Base-by-base conservation (phyloP, 2,329 filamentous ascomycete species). In the Rachicladosporium sp. region DNA sequence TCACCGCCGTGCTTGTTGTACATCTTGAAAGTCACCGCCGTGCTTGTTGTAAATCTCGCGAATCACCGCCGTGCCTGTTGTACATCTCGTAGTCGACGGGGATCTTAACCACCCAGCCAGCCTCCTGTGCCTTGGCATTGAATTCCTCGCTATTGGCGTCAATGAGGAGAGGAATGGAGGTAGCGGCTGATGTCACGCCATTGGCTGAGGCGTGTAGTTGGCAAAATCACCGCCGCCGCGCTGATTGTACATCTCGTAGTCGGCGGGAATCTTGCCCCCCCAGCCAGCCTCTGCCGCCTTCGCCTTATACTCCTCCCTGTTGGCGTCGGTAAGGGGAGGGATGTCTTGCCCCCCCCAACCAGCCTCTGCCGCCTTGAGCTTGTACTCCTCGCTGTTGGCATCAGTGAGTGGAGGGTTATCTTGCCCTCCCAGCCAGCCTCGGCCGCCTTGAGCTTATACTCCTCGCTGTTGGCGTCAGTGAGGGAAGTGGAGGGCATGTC, bases 1-100 rank as follows among this genome's bases (percentile, higher is more conserved):
- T 36, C 40, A 36, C 49, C 44, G 27, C 45, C 33, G 30, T 42
- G 10, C 7, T 36, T n/a, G n/a, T n/a, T n/a, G n/a, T n/a, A n/a
- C n/a, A n/a, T n/a, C n/a, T n/a, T n/a, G n/a, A n/a, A n/a, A n/a
- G n/a, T n/a, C n/a, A n/a, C n/a, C n/a, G n/a, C n/a, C n/a, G n/a
- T n/a, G n/a, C n/a, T n/a, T n/a, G n/a, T n/a, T n/a, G n/a, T n/a
- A n/a, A n/a, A n/a, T n/a, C n/a, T n/a, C n/a, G n/a, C n/a, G n/a
- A n/a, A n/a, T n/a, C n/a, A n/a, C n/a, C n/a, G n/a, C n/a, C n/a
- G n/a, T n/a, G n/a, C n/a, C n/a, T 43, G 43, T 50, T 38, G 41
- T 50, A 50, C 9, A 36, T 36, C 4, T 43, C 46, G 44, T 58
- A 56, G 43, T 59, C 46, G 37, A 55, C 48, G 4, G 51, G 47